Evolutionary conservation across 345 rosid species (phyloP).

Genomic region (Syzygium oleosum): DNA sequence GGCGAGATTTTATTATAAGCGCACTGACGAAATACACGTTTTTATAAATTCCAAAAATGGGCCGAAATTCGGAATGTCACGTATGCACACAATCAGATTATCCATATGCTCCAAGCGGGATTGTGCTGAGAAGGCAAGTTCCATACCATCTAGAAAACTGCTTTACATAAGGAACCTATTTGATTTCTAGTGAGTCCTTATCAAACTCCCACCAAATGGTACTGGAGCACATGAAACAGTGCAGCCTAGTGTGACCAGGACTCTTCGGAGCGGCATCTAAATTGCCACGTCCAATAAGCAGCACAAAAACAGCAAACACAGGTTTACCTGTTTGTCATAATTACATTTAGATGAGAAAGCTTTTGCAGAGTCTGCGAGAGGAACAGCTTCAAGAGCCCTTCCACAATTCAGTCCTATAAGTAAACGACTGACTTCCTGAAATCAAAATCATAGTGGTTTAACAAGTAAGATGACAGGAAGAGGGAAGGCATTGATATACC

Average conservation of each 20-base stretch:
- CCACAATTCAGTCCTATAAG: conserved; percentile 79
- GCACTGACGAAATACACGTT: too few relatives aligned
- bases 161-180: background rate
- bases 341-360: conserved; percentile 44
- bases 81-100: too few relatives aligned
- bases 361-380: conserved; percentile 44
- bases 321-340: conserved; percentile 73
- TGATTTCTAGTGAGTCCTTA: background rate
- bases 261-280: background rate
- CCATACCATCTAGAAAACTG: background rate
- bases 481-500: background rate
- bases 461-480: background rate
- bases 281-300: background rate
- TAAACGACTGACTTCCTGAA: conserved; percentile 80
- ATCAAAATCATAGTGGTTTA: background rate
- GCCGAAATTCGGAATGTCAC: too few relatives aligned
- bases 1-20: too few relatives aligned
- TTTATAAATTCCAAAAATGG: too few relatives aligned
- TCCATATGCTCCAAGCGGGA: background rate
- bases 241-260: background rate
- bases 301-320: background rate
- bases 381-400: conserved; percentile 32
- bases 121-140: background rate
- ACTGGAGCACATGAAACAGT: background rate
- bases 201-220: background rate